Percentiles rank a stretch among this genome's conserved stretches.
Conservation (phyloP, 2,329 filamentous ascomycete species). For the Claviceps quebecensis region DNA sequence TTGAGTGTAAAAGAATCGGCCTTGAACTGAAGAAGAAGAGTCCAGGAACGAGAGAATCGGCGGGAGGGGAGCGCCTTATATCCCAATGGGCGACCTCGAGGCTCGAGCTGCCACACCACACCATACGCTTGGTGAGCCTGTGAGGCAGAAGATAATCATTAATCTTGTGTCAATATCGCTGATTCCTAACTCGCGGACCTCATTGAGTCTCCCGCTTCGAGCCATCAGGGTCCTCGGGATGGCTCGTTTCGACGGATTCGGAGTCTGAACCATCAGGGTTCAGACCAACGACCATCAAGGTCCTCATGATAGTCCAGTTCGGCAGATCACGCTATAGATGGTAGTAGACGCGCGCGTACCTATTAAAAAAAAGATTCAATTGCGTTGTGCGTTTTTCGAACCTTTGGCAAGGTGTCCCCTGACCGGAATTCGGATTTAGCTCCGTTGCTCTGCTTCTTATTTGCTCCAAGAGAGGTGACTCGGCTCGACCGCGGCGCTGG, state of each 20-base stretch:
- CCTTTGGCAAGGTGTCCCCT: too few species aligned
- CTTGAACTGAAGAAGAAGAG: neutral
- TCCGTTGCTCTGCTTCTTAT: too few species aligned
- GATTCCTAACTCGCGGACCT: neutral
- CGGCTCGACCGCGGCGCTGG: too few species aligned
- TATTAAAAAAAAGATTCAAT: too few species aligned
- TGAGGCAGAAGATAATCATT: neutral
- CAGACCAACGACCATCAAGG: too few species aligned
- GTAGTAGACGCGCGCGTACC: too few species aligned
- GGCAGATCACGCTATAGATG: too few species aligned
- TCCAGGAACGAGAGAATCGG: neutral
- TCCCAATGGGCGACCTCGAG: neutral
- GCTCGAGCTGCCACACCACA: neutral
- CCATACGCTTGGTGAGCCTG: neutral
- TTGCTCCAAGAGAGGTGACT: too few species aligned
- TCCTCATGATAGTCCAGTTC: neutral
- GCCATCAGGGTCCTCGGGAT: conserved; percentile 1
- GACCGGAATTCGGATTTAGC: too few species aligned
- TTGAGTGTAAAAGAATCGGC: neutral
- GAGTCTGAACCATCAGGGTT: neutral
- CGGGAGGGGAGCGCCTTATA: neutral
- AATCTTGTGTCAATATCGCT: too few species aligned
- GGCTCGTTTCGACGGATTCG: neutral
- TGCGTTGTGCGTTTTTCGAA: too few species aligned
- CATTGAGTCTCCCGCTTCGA: neutral